These are phyloP conservation scores for Hydnomerulius pinastri DNA, from an alignment of 768 basidiomycete genomes.

Conservation along the genomic window DNA sequence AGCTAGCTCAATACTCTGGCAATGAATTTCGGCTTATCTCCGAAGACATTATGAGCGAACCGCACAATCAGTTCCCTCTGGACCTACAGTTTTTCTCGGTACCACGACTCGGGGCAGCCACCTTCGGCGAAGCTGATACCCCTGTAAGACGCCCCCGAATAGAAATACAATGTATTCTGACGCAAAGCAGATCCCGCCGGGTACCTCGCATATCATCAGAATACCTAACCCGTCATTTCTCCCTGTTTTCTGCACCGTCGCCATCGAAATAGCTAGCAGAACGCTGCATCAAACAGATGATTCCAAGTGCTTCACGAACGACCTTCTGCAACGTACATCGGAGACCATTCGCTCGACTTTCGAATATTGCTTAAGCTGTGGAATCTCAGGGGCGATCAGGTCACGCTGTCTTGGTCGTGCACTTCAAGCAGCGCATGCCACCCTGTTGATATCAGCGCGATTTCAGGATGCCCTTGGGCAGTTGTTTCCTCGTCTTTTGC, in stretches of 20 bases:
- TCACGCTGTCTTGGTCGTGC: slow-evolving; percentile 43
- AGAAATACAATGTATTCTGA: slow-evolving; percentile 13
- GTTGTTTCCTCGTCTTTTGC: slow-evolving; percentile 26
- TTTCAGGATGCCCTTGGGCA: slow-evolving; percentile 33
- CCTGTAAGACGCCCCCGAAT: slow-evolving; percentile 28
- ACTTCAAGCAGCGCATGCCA: slow-evolving; percentile 32
- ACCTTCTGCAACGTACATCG: slow-evolving; percentile 45
- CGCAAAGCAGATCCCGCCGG: slow-evolving; percentile 33
- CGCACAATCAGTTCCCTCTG: slow-evolving; percentile 38
- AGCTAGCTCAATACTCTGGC: neutral
- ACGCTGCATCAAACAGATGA: slow-evolving; percentile 44
- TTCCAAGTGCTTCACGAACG: slow-evolving; percentile 51
- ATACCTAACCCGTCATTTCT: slow-evolving; percentile 43
- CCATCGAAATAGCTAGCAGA: slow-evolving; percentile 46
- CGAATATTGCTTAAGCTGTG: slow-evolving; percentile 43
- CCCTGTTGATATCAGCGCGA: slow-evolving; percentile 23
- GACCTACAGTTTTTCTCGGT: slow-evolving; percentile 43
- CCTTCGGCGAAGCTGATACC: slow-evolving; percentile 33
- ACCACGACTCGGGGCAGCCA: slow-evolving; percentile 35
- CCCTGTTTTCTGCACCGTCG: slow-evolving; percentile 46
- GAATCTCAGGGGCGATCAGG: slow-evolving; percentile 34
- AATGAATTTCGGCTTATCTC: slow-evolving; percentile 6
- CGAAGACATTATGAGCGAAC: slow-evolving; percentile 37
- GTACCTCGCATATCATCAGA: slow-evolving; percentile 36
- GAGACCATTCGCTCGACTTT: slow-evolving; percentile 43